Evolutionary conservation across 495 filamentous ascomycete genomes (phyloP), one percentile per base, ranked within the genome.

Genomic region (Penicillium soppii): DNA sequence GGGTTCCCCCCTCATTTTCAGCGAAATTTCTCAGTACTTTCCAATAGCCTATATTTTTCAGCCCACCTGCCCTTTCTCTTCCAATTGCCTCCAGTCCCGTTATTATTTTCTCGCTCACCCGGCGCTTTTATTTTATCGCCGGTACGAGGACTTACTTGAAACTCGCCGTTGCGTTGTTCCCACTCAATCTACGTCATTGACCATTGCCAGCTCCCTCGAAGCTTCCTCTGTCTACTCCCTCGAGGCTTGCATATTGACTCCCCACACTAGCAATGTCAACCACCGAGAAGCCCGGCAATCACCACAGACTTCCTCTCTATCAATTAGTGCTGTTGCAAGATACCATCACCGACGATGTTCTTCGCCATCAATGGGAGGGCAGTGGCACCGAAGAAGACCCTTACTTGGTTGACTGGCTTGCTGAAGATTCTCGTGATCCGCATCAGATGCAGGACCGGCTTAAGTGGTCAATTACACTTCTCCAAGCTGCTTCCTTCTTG

Each of bases 391-490:
- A 68, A 21, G 80, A 81, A 10, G 74, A 82, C 15, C 86, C 86
- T 3, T 89, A 79, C 53, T 56, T 88, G 19, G 83, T 88, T 48
- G 78, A 82, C 27, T 89, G 80, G 67, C 71, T 88, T 0, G 75
- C 76, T 9, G 53, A 79, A 16, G 86, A 90, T 63, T 65, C 72
- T 4, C 71, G 76, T 38, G 81, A 89, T 63, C 80, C 85, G 4
- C 76, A 84, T 70, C 63, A 64, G n/a, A 84, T 82, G 60, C 48
- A 72, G 3, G 30, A 44, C 2, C 55, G 52, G 41, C 74, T 74
- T 47, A 87, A 87, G 66, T 88, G 84, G 85, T 56, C 62, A 35
- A 79, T 84, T 51, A 82, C 81, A 5, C 35, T 77, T 16, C 53
- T 82, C 29, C 74, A 81, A 46, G 82, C 85, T 7, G 41, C 82